These are phyloP conservation scores for Calendula officinalis DNA, from an alignment of 129 eudicot species.

Conservation along the genomic window DNA sequence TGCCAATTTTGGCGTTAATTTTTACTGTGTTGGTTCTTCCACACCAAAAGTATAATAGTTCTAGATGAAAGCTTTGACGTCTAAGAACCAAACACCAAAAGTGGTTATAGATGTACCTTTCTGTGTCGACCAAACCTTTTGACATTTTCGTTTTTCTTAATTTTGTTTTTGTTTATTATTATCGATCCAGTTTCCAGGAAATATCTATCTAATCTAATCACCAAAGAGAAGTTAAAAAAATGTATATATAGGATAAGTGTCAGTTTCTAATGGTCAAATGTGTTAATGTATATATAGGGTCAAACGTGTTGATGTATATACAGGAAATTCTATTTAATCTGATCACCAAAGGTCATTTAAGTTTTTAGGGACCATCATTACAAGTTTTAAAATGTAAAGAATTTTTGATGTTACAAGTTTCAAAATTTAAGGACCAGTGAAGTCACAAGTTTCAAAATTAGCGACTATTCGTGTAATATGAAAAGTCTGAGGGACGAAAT, in stretches of 20 bases:
- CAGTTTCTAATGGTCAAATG: too few species aligned
- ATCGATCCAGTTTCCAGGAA: not conserved
- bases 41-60: not conserved
- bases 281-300: not conserved
- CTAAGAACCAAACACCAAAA: not conserved
- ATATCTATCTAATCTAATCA: not conserved
- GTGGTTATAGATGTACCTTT: not conserved
- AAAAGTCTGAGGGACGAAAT: too few species aligned
- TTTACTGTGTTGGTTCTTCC: not conserved
- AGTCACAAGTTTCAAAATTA: too few species aligned
- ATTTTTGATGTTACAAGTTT: too few species aligned
- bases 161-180: too few species aligned
- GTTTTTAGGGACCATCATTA: too few species aligned
- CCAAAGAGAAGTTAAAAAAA: not conserved
- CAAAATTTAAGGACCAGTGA: too few species aligned
- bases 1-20: not conserved
- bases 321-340: too few species aligned
- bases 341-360: too few species aligned
- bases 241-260: not conserved
- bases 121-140: not conserved
- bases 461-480: too few species aligned
- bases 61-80: not conserved
- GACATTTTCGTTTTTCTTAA: too few species aligned
- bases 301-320: not conserved
- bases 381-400: too few species aligned